Conservation (phyloP, 805 yeast genomes). For the Yarrowia sp. region DNA sequence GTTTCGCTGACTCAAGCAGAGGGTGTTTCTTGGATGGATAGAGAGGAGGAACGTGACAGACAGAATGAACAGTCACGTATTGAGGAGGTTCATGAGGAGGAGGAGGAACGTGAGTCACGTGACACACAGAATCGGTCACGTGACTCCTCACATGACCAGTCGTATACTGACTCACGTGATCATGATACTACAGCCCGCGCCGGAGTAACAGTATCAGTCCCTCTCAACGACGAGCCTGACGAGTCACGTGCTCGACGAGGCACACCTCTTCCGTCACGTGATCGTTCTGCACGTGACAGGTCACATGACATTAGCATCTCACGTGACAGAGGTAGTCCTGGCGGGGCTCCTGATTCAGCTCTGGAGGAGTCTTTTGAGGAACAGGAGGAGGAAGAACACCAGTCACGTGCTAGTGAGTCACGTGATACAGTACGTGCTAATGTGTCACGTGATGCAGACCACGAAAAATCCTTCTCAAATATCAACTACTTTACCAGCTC, state of each 20-base stretch:
- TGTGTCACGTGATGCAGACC: not conserved
- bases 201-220: not conserved
- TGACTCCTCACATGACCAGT: not conserved
- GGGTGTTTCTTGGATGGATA: not conserved
- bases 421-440: not conserved
- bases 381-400: not conserved
- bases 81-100: not conserved
- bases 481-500: slow-evolving; percentile 13
- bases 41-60: too few species aligned
- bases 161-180: not conserved
- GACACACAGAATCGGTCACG: not conserved
- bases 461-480: slow-evolving; percentile 4
- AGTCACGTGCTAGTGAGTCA: not conserved
- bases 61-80: not conserved
- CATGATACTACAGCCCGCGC: too few species aligned
- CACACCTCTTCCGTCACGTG: slow-evolving; percentile 14
- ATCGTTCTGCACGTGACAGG: not conserved
- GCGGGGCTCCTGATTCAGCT: slow-evolving; percentile 22
- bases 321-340: slow-evolving; percentile 12
- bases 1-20: slow-evolving; percentile 7
- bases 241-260: not conserved
- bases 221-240: not conserved
- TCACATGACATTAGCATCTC: slow-evolving; percentile 10
- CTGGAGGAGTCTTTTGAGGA: not conserved
- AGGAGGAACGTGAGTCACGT: not conserved